Base-by-base conservation (phyloP, 495 filamentous ascomycete species). In the Hyaloscypha variabilis region DNA sequence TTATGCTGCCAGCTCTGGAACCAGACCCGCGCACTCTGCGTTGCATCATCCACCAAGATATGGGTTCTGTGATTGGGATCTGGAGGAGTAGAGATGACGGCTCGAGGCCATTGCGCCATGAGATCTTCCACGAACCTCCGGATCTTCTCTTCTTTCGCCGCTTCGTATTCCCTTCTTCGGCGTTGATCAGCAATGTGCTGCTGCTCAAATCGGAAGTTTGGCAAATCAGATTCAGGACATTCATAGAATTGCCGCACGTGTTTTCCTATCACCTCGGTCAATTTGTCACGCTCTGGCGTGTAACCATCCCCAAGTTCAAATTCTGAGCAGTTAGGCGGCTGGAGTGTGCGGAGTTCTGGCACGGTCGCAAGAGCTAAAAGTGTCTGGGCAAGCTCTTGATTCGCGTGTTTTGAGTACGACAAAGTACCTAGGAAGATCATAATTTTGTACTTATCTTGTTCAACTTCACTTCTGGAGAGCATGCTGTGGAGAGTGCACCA, bases 361-460 rank as follows among this genome's bases (percentile, higher is more conserved):
- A 72, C 28, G 8, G 66, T 72, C 26, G 74, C 75, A 30, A 83
- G 73, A 2, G 79, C 72, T 26, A 78, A 72, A n/a, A 83, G 51
- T 3, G 75, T 70, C 28, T 79, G 73, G 26, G 83, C 58, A 10
- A 81, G 63, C 13, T 49, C n/a, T 66, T 76, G 69, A 17, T 81
- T 61, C 6, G 59, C 56, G 17, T 67, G 64, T n/a, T 70, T 58
- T 0, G 69, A 69, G 56, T 69, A 79, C 28, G 78, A 71, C 59
- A 85, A 14, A 0, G 81, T 77, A 31, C 75, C 63, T 11, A 86
- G 72, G 70, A 77, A 79, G 10, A 84, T 76, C 77, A 84, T 81
- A 6, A 83, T 36, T 36, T 71, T 70, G 66, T 76, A 81, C 63
- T 68, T 79, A 10, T 34, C 30, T 13, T 65, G 42, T 19, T 64